These are phyloP conservation scores for Blastocystis sp. DNA, from an alignment of 352 stramenopile species.

Conservation along the genomic window DNA sequence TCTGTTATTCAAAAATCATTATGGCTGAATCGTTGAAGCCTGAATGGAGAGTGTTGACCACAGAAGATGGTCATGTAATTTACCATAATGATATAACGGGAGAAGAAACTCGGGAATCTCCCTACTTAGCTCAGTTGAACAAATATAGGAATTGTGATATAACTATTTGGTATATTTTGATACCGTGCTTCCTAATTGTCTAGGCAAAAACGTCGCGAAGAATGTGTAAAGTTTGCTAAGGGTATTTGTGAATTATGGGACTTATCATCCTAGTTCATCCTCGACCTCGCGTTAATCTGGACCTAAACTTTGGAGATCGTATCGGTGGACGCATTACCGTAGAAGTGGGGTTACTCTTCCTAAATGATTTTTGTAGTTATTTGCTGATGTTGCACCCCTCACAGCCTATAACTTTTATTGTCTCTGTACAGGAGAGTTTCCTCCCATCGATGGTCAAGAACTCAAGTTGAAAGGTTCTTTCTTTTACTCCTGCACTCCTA, in stretches of 20 bases:
- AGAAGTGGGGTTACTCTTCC: not conserved
- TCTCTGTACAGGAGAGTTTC: slow-evolving; percentile 51
- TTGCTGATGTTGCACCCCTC: slow-evolving; percentile 44
- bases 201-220: slow-evolving; percentile 34
- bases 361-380: slow-evolving; percentile 23
- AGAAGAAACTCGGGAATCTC: slow-evolving; percentile 54
- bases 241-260: not conserved
- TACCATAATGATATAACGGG: slow-evolving; percentile 60
- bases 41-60: slow-evolving; percentile 34
- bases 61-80: slow-evolving; percentile 14
- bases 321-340: slow-evolving; percentile 57
- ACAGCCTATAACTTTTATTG: slow-evolving; percentile 52
- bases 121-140: slow-evolving; percentile 39
- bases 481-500: not conserved
- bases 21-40: slow-evolving; percentile 42
- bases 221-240: slow-evolving; percentile 36
- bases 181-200: not conserved
- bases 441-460: not conserved
- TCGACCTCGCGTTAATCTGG: slow-evolving; percentile 32
- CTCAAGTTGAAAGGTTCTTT: slow-evolving; percentile 51
- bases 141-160: slow-evolving; percentile 51
- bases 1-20: not conserved
- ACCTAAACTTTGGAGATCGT: slow-evolving; percentile 56
- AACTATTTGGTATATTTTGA: not conserved
- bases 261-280: slow-evolving; percentile 52